These are phyloP conservation scores for Rhizoclosmatium sp. DNA, from an alignment of 192 early-diverging fungal genomes.

Conservation along the genomic window DNA sequence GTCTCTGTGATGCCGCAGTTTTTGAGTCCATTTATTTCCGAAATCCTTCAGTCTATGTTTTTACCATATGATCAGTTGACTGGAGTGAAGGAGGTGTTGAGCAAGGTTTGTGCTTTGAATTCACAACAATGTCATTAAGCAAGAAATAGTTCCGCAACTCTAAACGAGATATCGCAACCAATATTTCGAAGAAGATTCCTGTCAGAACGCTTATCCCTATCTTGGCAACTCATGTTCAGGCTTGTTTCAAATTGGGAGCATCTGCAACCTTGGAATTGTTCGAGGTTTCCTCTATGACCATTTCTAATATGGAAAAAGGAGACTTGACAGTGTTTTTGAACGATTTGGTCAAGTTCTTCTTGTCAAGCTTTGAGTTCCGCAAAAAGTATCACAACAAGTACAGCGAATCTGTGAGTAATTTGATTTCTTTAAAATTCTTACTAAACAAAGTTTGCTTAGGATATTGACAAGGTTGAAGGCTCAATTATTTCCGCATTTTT, in stretches of 20 bases:
- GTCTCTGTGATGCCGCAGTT: constrained; percentile 76
- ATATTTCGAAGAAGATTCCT: constrained; percentile 64
- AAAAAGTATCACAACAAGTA: constrained; percentile 39
- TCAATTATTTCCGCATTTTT: constrained; percentile 78
- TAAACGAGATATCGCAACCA: constrained; percentile 51
- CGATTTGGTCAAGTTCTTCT: constrained; percentile 88
- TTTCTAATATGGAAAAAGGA: constrained; percentile 68
- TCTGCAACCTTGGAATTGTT: constrained; percentile 68
- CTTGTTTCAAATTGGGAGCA: constrained; percentile 43
- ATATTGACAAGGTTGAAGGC: constrained; percentile 60
- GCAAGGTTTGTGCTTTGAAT: neutral
- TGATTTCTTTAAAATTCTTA: neutral
- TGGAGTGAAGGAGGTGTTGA: constrained; percentile 37
- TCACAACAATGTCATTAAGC: neutral
- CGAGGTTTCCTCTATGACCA: constrained; percentile 71
- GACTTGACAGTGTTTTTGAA: constrained; percentile 76
- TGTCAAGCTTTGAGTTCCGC: constrained; percentile 60
- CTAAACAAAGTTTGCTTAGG: neutral
- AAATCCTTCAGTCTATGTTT: constrained; percentile 64
- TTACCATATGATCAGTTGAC: constrained; percentile 52
- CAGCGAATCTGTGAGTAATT: neutral
- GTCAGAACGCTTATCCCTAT: constrained; percentile 71
- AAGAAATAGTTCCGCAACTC: constrained; percentile 14
- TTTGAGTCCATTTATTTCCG: constrained; percentile 72
- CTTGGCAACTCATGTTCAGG: constrained; percentile 61